A percentile compares a stretch with the other conserved stretches of the same genome.
phyloP scores from a whole-genome alignment of 345 rosid species.

The Salix arbutifolia region DNA sequence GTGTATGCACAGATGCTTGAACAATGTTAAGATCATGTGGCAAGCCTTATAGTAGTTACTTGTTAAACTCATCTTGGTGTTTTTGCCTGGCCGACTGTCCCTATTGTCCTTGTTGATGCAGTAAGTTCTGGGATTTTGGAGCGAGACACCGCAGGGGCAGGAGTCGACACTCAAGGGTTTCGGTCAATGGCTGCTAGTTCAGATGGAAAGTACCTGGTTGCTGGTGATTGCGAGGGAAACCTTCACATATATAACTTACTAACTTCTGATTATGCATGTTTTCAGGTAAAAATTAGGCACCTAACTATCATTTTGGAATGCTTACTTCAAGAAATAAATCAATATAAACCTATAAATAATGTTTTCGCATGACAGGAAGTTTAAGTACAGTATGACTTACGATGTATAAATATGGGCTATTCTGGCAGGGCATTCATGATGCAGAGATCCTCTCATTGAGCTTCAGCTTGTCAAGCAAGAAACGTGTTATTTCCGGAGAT shows the following conservation, averaged over 20 bases:
- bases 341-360: not conserved
- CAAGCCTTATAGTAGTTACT: not conserved
- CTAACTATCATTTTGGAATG: conserved; percentile 5
- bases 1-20: not conserved
- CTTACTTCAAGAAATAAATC: not conserved
- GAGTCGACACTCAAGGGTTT: conserved; percentile 50
- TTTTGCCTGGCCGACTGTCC: conserved; percentile 13
- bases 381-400: conserved; percentile 13
- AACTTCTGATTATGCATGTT: conserved; percentile 56
- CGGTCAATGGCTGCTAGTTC: conserved; percentile 69
- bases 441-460: conserved; percentile 73
- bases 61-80: not conserved
- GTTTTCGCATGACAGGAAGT: not conserved
- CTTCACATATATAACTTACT: conserved; percentile 71
- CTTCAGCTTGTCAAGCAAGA: conserved; percentile 51
- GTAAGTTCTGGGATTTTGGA: conserved; percentile 72
- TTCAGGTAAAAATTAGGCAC: conserved; percentile 41
- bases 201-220: conserved; percentile 76
- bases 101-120: conserved; percentile 22
- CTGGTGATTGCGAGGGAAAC: conserved; percentile 80
- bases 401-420: conserved; percentile 10
- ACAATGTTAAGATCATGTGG: not conserved
- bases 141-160: conserved; percentile 49
- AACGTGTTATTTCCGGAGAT: conserved; percentile 29
- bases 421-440: conserved; percentile 60